Percentiles rank a stretch among this genome's conserved stretches.
These are phyloP conservation scores for Apiotrichum veenhuisii DNA, from an alignment of 1,284 basidiomycete species.

Conservation along the genomic window DNA sequence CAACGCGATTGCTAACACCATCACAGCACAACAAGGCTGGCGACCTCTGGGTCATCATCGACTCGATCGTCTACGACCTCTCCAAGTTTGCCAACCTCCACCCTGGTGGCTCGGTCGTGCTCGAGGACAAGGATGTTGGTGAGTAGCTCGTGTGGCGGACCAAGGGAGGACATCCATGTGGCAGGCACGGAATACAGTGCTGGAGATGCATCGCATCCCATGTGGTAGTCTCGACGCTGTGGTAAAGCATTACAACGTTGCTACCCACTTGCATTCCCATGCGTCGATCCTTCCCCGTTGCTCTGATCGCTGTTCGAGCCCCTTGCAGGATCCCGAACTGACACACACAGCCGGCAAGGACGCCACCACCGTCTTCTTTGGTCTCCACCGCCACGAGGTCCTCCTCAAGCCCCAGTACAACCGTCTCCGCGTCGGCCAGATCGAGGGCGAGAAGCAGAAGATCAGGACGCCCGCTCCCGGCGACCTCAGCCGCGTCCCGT, in stretches of 20 bases:
- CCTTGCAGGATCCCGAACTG: too few species aligned
- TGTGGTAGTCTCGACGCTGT: too few species aligned
- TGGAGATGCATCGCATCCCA: not conserved
- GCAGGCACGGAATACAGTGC: not conserved
- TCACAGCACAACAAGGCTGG: slow-evolving; percentile 71
- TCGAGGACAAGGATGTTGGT: slow-evolving; percentile 71
- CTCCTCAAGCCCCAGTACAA: slow-evolving; percentile 68
- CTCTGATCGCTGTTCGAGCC: not conserved
- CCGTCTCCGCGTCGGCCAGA: slow-evolving; percentile 65
- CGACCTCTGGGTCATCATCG: slow-evolving; percentile 77
- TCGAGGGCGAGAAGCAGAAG: slow-evolving; percentile 62
- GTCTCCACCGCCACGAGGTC: slow-evolving; percentile 77
- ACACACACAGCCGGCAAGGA: slow-evolving; percentile 66
- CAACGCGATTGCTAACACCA: not conserved
- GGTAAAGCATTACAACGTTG: too few species aligned
- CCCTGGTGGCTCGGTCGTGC: slow-evolving; percentile 72
- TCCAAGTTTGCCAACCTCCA: slow-evolving; percentile 73
- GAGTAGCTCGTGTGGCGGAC: slow-evolving; percentile 44
- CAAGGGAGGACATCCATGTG: too few species aligned
- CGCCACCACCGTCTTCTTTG: slow-evolving; percentile 79
- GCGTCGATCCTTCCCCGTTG: not conserved
- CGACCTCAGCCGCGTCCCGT: slow-evolving; percentile 62
- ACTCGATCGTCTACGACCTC: slow-evolving; percentile 76
- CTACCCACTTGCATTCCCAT: too few species aligned
- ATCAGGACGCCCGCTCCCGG: slow-evolving; percentile 59